A percentile compares a stretch with the other conserved stretches of the same genome.
Conservation (phyloP, 2,329 filamentous ascomycete genomes). For the Stagonosporopsis chrysanthemi region DNA sequence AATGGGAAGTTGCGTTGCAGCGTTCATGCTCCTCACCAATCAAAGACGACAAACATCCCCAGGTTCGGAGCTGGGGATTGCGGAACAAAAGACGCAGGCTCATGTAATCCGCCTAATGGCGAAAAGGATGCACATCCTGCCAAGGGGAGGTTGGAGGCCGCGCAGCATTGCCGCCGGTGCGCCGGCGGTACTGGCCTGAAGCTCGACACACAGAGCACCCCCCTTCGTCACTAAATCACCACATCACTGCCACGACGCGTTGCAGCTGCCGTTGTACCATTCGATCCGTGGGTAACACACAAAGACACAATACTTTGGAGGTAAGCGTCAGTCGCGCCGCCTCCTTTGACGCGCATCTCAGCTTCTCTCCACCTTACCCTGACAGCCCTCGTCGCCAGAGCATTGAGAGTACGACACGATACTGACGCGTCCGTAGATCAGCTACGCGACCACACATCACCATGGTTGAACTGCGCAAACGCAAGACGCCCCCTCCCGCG, state of each 20-base stretch:
- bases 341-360: conserved; percentile 7
- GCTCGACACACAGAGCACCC: conserved; percentile 7
- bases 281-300: conserved; percentile 8
- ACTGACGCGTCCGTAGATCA: conserved; percentile 30
- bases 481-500: conserved; percentile 63
- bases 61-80: conserved; percentile 25
- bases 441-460: conserved; percentile 34
- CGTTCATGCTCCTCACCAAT: conserved; percentile 44
- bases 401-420: conserved; percentile 27
- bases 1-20: conserved; percentile 27
- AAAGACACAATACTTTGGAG: conserved; percentile 3
- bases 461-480: conserved; percentile 69
- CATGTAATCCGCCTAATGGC: conserved; percentile 48
- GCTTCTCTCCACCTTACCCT: conserved; percentile 14
- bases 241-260: conserved; percentile 3
- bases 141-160: conserved; percentile 36
- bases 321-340: conserved; percentile 16
- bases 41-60: conserved; percentile 30
- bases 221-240: conserved; percentile 2
- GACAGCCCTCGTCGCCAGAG: conserved; percentile 1
- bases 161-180: background rate
- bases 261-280: conserved; percentile 5
- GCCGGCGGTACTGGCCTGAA: conserved; percentile 3
- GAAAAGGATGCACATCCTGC: conserved; percentile 35
- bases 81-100: conserved; percentile 35